Conservation (phyloP, 2,329 filamentous ascomycete genomes). For the Magnaporthiopsis rhizophila region DNA sequence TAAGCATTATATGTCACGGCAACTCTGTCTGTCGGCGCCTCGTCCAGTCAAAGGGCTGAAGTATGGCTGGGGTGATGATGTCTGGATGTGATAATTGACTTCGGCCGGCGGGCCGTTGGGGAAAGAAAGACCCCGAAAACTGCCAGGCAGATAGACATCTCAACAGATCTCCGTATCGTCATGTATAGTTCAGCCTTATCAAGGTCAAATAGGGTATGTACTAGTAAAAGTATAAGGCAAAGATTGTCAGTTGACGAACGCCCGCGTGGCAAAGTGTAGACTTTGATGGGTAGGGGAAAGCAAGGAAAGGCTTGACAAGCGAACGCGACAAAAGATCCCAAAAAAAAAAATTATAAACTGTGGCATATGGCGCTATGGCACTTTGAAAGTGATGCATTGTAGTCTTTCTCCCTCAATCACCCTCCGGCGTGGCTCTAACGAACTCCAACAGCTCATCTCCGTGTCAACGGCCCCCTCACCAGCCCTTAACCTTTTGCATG, state of each 20-base stretch:
- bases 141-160: background rate
- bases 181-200: background rate
- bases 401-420: too few species aligned
- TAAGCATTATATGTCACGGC: background rate
- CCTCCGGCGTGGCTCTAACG: too few species aligned
- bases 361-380: background rate
- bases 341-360: background rate
- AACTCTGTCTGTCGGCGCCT: background rate
- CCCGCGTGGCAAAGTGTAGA: background rate
- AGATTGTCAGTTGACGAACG: background rate
- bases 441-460: too few species aligned
- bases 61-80: background rate
- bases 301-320: background rate
- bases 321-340: background rate
- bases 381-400: too few species aligned
- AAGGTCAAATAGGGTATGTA: too few species aligned
- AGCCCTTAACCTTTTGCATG: conserved; percentile 64
- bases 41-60: background rate
- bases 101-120: background rate
- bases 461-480: conserved; percentile 10
- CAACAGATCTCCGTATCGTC: background rate
- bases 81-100: background rate
- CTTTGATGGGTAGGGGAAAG: background rate
- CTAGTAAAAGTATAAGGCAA: background rate
- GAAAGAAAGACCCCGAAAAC: too few species aligned